phyloP scores from a whole-genome alignment of 805 yeast genomes.

The Lipomyces lipofer region DNA sequence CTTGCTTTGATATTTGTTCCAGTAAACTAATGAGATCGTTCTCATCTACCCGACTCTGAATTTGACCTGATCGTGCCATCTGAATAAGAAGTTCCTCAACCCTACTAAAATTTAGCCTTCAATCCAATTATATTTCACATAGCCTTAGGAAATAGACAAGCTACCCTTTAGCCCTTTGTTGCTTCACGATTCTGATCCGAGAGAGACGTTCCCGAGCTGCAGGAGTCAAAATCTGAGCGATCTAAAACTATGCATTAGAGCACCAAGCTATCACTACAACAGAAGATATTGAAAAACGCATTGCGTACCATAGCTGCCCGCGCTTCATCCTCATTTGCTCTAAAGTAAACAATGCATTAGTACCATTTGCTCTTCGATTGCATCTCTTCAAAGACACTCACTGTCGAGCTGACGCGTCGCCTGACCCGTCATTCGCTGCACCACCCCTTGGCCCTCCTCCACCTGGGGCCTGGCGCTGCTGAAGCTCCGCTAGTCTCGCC shows the following conservation, averaged over 20 bases:
- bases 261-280: background rate
- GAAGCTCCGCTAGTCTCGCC: constrained; percentile 86
- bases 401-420: constrained; percentile 8
- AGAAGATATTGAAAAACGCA: background rate
- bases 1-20: constrained; percentile 75
- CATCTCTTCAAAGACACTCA: background rate
- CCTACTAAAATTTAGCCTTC: constrained; percentile 13
- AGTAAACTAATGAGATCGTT: constrained; percentile 78
- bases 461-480: constrained; percentile 43
- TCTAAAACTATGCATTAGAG: constrained; percentile 30
- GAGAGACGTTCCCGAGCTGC: constrained; percentile 85
- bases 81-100: constrained; percentile 79
- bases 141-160: background rate
- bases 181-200: constrained; percentile 83
- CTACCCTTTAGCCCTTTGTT: constrained; percentile 78
- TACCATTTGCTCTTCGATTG: background rate
- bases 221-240: constrained; percentile 74
- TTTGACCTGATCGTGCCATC: constrained; percentile 73
- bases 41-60: constrained; percentile 73
- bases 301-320: constrained; percentile 25
- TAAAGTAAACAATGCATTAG: background rate
- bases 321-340: constrained; percentile 24
- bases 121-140: background rate
- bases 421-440: background rate
- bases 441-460: constrained; percentile 21